Conservation (phyloP, 2,329 filamentous ascomycete genomes). For the Aspergillus oerlinghausenensis region DNA sequence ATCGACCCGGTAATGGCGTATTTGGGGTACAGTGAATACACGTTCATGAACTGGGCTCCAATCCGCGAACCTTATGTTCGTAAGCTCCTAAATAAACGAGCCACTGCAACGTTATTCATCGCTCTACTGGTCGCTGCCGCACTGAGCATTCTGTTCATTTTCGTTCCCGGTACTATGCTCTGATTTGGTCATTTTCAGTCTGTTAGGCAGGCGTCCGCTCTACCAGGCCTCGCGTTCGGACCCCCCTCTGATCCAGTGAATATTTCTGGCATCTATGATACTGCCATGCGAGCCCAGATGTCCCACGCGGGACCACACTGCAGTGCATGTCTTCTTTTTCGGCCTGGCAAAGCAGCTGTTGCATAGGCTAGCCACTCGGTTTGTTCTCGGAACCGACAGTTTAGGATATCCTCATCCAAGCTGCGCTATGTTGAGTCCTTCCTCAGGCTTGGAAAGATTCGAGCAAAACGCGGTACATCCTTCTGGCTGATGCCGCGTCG, state of each 20-base stretch:
- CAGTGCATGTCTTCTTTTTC: background rate
- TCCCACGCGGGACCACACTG: background rate
- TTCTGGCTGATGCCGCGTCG: background rate
- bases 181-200: constrained; percentile 16
- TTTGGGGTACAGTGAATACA: constrained; percentile 91
- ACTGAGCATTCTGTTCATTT: constrained; percentile 85
- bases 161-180: constrained; percentile 72
- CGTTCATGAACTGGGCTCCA: constrained; percentile 82
- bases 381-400: background rate
- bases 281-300: background rate
- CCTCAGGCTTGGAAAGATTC: background rate
- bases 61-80: constrained; percentile 90
- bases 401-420: background rate
- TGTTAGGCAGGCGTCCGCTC: background rate
- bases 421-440: background rate
- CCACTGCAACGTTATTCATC: constrained; percentile 72
- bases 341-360: background rate
- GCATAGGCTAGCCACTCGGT: too few relatives aligned
- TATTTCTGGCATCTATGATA: background rate
- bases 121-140: constrained; percentile 73
- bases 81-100: constrained; percentile 75
- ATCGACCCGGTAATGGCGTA: constrained; percentile 88
- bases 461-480: background rate
- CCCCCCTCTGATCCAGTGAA: background rate
- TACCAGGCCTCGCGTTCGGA: background rate